Evolutionary conservation across 306 rosid genomes (phyloP).

Genomic region (Vicia sativa): DNA sequence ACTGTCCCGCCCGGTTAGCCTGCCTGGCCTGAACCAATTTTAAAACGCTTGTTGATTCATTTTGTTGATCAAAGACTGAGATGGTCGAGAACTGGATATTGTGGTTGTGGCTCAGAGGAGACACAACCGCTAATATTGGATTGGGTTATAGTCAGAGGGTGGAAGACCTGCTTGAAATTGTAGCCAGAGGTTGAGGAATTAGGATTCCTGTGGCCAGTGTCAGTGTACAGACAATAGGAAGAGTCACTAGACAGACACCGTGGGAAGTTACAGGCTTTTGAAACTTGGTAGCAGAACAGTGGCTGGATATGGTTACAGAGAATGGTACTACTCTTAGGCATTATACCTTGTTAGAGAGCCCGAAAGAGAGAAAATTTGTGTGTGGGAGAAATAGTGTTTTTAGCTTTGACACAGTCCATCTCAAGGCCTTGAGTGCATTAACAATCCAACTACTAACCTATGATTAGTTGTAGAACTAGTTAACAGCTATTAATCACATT

Average conservation of each 20-base stretch:
- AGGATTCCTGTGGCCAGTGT: not conserved
- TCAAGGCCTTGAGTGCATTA: not conserved
- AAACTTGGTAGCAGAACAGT: not conserved
- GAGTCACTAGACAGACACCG: not conserved
- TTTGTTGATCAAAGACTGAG: not conserved
- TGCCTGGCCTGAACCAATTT: not conserved
- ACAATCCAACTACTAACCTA: not conserved
- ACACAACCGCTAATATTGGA: not conserved
- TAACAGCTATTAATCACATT: not conserved
- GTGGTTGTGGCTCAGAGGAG: slow-evolving; percentile 5
- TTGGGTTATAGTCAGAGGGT: not conserved
- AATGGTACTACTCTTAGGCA: not conserved
- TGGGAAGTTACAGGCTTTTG: not conserved
- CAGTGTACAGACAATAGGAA: slow-evolving; percentile 18
- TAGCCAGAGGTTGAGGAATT: not conserved
- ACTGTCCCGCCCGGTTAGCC: not conserved
- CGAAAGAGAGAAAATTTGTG: not conserved
- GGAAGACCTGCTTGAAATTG: not conserved
- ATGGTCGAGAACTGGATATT: slow-evolving; percentile 6
- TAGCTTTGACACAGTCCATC: not conserved
- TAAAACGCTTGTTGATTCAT: not conserved
- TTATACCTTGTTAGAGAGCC: not conserved
- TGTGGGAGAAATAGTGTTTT: not conserved
- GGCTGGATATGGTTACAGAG: not conserved
- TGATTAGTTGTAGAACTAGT: slow-evolving; percentile 6